phyloP scores from a whole-genome alignment of 805 yeast genomes.

The Yarrowia deformans region DNA sequence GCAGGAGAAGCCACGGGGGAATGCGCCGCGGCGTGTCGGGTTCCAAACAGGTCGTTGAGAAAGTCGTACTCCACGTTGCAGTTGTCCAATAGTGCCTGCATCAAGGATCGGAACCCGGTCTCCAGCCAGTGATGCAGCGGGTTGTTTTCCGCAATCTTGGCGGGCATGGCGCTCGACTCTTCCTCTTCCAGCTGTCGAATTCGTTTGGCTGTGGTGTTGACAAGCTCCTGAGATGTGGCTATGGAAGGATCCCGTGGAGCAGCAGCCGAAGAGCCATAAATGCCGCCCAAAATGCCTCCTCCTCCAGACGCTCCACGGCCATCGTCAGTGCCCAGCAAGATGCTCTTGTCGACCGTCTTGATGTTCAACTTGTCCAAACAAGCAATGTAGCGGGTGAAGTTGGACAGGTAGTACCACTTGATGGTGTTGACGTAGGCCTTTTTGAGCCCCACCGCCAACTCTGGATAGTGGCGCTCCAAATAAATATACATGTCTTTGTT shows the following conservation, averaged over 20 bases:
- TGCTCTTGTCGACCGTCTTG: constrained; percentile 61
- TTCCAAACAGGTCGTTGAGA: constrained; percentile 70
- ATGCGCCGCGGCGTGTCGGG: constrained; percentile 52
- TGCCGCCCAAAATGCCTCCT: constrained; percentile 44
- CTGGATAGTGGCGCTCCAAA: constrained; percentile 60
- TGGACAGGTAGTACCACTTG: constrained; percentile 87
- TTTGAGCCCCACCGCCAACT: constrained; percentile 73
- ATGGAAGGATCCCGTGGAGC: constrained; percentile 61
- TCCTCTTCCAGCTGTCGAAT: constrained; percentile 45
- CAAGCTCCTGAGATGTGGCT: constrained; percentile 47
- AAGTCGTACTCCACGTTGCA: constrained; percentile 78
- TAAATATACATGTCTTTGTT: constrained; percentile 70
- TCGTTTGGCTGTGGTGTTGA: constrained; percentile 33
- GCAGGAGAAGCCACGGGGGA: constrained; percentile 29
- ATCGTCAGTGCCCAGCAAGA: constrained; percentile 61
- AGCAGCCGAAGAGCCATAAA: constrained; percentile 36
- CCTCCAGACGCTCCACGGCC: constrained; percentile 12
- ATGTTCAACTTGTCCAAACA: constrained; percentile 71
- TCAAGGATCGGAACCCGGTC: constrained; percentile 73
- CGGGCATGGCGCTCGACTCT: constrained; percentile 72
- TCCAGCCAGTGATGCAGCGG: constrained; percentile 74
- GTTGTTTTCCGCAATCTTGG: constrained; percentile 84
- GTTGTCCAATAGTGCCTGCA: constrained; percentile 76
- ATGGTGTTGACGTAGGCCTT: constrained; percentile 87
- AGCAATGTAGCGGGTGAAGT: constrained; percentile 77